Evolutionary conservation across 2,329 filamentous ascomycete species (phyloP).

Genomic region (Chaetomium sp.): DNA sequence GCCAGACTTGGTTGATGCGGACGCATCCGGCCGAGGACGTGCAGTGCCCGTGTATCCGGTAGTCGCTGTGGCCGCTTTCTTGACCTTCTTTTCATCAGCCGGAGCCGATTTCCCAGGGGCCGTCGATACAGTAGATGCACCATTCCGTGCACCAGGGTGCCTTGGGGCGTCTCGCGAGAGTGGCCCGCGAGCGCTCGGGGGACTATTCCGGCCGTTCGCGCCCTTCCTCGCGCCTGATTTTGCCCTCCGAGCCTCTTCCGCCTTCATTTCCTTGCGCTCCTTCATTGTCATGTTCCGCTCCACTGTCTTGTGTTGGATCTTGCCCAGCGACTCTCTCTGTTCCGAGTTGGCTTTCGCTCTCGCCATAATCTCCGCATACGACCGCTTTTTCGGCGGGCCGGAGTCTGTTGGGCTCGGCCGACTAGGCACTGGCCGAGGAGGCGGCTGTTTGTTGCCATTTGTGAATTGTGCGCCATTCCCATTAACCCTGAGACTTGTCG

Average conservation of each 20-base stretch:
- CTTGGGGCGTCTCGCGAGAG: constrained; percentile 19
- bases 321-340: constrained; percentile 55
- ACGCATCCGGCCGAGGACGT: constrained; percentile 45
- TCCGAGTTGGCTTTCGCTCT: constrained; percentile 61
- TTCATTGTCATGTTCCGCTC: constrained; percentile 56
- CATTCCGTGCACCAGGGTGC: constrained; percentile 14
- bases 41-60: constrained; percentile 62
- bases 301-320: constrained; percentile 68
- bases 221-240: constrained; percentile 18
- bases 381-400: constrained; percentile 59
- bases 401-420: constrained; percentile 30
- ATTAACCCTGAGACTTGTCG: background rate
- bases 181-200: background rate
- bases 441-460: constrained; percentile 12
- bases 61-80: constrained; percentile 55
- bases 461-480: background rate
- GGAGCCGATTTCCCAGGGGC: constrained; percentile 24
- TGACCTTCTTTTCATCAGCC: constrained; percentile 50
- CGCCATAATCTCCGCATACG: constrained; percentile 67
- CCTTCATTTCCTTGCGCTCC: constrained; percentile 42
- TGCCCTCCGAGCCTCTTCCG: constrained; percentile 33
- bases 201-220: background rate
- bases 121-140: constrained; percentile 1
- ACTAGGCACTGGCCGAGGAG: constrained; percentile 11
- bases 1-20: constrained; percentile 24